Evolutionary conservation across 2,329 filamentous ascomycete genomes (phyloP).

Genomic region (Teratosphaeria destructans): DNA sequence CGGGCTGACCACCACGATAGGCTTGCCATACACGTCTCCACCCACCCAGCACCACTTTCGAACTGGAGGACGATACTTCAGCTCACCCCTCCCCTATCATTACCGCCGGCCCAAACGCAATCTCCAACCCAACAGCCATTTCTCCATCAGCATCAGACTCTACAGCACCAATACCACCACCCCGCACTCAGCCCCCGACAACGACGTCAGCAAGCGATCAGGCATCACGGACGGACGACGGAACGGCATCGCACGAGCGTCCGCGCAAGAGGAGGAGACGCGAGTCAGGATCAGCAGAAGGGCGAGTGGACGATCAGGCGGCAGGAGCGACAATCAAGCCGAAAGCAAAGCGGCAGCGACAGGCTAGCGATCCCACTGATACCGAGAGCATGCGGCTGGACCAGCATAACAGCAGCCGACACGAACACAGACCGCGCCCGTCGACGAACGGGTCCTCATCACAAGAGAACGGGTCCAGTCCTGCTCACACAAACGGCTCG

Average conservation of each 20-base stretch:
- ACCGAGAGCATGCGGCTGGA: conserved; percentile 30
- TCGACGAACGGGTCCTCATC: conserved; percentile 27
- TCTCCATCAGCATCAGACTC: conserved; percentile 21
- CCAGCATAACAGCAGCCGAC: conserved; percentile 25
- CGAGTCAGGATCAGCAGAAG: conserved; percentile 14
- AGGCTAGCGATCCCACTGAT: conserved; percentile 17
- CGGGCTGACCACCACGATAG: neutral
- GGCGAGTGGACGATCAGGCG: conserved; percentile 4
- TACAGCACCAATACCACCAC: conserved; percentile 17
- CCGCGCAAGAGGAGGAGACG: conserved; percentile 21
- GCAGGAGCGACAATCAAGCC: neutral
- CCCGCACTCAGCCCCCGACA: conserved; percentile 4
- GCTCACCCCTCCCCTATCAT: conserved; percentile 19
- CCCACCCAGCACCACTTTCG: conserved; percentile 14
- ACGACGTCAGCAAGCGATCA: conserved; percentile 14
- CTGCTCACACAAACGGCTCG: conserved; percentile 30
- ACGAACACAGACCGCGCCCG: conserved; percentile 30
- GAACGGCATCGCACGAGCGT: conserved; percentile 6
- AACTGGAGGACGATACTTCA: conserved; percentile 21
- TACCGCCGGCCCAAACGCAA: conserved; percentile 21
- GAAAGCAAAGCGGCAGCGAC: conserved; percentile 24
- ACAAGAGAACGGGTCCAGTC: conserved; percentile 19
- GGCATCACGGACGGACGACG: neutral
- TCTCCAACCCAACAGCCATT: conserved; percentile 10
- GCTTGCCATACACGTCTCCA: conserved; percentile 3